A percentile compares a stretch with the other conserved stretches of the same genome.
phyloP scores from a whole-genome alignment of 371 early-diverging fungal species.

The Mortierella polycephala region DNA sequence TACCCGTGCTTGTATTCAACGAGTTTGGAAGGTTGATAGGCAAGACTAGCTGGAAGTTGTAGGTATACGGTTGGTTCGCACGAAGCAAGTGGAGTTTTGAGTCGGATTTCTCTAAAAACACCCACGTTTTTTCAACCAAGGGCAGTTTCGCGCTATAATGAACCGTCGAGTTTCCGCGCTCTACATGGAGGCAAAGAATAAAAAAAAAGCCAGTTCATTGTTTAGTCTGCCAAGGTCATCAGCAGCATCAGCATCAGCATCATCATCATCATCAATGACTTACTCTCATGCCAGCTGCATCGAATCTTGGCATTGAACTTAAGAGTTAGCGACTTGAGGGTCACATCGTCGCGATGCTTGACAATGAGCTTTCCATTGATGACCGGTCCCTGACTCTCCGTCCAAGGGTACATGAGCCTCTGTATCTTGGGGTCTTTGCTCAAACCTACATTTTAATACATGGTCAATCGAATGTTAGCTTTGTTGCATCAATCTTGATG shows the following conservation, averaged over 20 bases:
- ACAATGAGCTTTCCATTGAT: slow-evolving; percentile 51
- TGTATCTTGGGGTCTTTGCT: slow-evolving; percentile 28
- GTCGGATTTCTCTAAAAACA: slow-evolving; percentile 29
- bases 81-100: slow-evolving; percentile 32
- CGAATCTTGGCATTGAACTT: slow-evolving; percentile 37
- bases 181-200: slow-evolving; percentile 1
- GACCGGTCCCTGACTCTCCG: slow-evolving; percentile 40
- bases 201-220: neutral
- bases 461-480: too few relatives aligned
- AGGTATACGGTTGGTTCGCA: slow-evolving; percentile 43
- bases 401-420: slow-evolving; percentile 50
- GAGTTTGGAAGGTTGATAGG: slow-evolving; percentile 52
- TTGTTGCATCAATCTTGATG: too few relatives aligned
- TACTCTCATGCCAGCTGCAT: slow-evolving; percentile 46
- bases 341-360: slow-evolving; percentile 39
- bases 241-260: neutral
- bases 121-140: slow-evolving; percentile 43
- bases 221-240: neutral
- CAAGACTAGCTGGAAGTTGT: slow-evolving; percentile 38
- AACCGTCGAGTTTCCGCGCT: slow-evolving; percentile 16
- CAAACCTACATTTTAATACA: slow-evolving; percentile 15
- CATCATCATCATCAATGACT: slow-evolving; percentile 1
- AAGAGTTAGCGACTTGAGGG: slow-evolving; percentile 35
- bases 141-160: slow-evolving; percentile 38
- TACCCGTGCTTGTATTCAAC: slow-evolving; percentile 31